A percentile compares a stretch with the other conserved stretches of the same genome.
Conservation (phyloP, 192 early-diverging fungal species). For the Coemansia reversa region DNA sequence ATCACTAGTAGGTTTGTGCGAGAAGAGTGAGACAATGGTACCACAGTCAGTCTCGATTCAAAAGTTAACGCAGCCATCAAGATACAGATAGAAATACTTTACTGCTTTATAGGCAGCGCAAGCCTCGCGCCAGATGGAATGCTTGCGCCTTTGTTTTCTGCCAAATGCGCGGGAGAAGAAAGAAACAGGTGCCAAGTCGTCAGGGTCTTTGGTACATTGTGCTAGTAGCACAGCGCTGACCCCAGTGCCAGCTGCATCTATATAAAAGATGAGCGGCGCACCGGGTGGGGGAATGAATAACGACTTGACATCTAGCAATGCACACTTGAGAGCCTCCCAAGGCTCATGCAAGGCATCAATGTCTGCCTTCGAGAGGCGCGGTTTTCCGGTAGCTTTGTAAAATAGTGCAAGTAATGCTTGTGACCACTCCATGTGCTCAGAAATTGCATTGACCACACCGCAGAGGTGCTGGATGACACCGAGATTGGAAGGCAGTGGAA, state of each 20-base stretch:
- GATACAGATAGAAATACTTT: conserved; percentile 25
- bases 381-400: conserved; percentile 13
- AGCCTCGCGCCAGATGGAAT: conserved; percentile 24
- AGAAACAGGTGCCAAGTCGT: conserved; percentile 17
- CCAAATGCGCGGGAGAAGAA: conserved; percentile 27
- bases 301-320: too few species aligned
- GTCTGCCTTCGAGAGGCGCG: conserved; percentile 4
- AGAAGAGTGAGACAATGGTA: conserved; percentile 6
- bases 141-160: too few species aligned
- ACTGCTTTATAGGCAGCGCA: conserved; percentile 15
- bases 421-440: conserved; percentile 18
- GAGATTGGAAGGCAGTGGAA: conserved; percentile 13
- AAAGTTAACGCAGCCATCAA: conserved; percentile 23
- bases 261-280: too few species aligned
- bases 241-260: too few species aligned
- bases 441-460: conserved; percentile 22
- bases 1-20: conserved; percentile 7
- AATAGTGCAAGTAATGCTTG: conserved; percentile 24
- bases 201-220: conserved; percentile 7
- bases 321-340: conserved; percentile 12
- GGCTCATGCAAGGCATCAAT: not conserved
- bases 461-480: conserved; percentile 10
- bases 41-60: conserved; percentile 25
- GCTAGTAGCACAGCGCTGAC: too few species aligned
- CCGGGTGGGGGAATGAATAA: too few species aligned